phyloP scores from a whole-genome alignment of 306 rosid species.

The cucumber (Cucumis sativus) region DNA sequence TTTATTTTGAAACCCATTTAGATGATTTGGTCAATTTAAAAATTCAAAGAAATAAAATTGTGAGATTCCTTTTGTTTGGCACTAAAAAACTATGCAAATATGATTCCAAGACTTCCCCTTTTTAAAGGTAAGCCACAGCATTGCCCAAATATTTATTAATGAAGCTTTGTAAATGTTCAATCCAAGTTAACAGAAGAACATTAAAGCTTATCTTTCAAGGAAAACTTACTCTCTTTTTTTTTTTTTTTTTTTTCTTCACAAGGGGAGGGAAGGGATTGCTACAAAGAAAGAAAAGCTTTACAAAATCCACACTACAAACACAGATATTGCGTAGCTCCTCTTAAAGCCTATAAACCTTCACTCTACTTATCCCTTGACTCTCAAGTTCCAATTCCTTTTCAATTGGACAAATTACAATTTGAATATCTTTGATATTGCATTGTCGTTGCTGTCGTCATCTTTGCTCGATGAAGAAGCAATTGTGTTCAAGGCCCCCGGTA shows the following conservation, averaged over 20 bases:
- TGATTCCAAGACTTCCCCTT: not conserved
- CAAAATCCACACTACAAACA: conserved; percentile 43
- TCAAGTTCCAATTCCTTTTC: conserved; percentile 16
- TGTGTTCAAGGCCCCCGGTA: conserved; percentile 68
- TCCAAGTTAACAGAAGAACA: conserved; percentile 1
- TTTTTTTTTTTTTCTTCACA: not conserved
- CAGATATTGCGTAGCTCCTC: conserved; percentile 33
- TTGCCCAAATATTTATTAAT: not conserved
- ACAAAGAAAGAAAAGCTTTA: conserved; percentile 34
- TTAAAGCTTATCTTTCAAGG: not conserved
- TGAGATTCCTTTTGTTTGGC: not conserved
- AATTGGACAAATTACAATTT: conserved; percentile 35
- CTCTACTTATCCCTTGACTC: not conserved
- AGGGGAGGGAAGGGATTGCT: conserved; percentile 10
- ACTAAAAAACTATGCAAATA: too few species aligned
- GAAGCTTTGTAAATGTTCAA: conserved; percentile 1
- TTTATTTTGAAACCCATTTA: not conserved
- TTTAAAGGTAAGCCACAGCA: not conserved
- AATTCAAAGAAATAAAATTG: not conserved
- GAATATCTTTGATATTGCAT: conserved; percentile 11
- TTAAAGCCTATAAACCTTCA: conserved; percentile 23
- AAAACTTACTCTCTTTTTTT: not conserved
- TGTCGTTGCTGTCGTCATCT: not conserved
- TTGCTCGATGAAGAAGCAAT: conserved; percentile 8
- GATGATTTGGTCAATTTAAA: not conserved